These are phyloP conservation scores for Leccinellum albellum DNA, from an alignment of 768 basidiomycete species.

Conservation along the genomic window DNA sequence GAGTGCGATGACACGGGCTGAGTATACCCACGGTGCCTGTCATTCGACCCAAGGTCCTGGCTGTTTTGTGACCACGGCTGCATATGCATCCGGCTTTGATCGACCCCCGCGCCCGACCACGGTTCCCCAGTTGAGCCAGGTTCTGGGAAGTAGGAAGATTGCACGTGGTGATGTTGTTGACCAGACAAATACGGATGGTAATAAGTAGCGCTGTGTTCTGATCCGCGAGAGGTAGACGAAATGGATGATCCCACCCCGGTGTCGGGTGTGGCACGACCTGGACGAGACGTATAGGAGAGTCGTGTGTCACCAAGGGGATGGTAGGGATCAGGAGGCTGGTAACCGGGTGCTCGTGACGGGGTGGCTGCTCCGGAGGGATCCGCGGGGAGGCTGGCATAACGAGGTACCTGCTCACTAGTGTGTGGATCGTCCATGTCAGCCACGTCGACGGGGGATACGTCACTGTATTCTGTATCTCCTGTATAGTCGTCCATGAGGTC, in stretches of 20 bases:
- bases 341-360: constrained; percentile 19
- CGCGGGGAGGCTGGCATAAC: constrained; percentile 20
- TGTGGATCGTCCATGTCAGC: constrained; percentile 23
- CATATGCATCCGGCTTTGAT: constrained; percentile 17
- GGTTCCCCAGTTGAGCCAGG: constrained; percentile 16
- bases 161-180: constrained; percentile 25
- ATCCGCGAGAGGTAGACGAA: constrained; percentile 24
- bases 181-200: constrained; percentile 24
- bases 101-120: constrained; percentile 22
- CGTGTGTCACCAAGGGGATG: constrained; percentile 27
- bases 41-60: constrained; percentile 22
- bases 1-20: constrained; percentile 22
- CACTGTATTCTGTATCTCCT: constrained; percentile 31
- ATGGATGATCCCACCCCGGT: constrained; percentile 13
- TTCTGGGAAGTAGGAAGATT: constrained; percentile 23
- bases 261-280: constrained; percentile 28
- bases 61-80: constrained; percentile 27
- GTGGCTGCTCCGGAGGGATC: constrained; percentile 15
- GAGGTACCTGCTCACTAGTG: constrained; percentile 14
- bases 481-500: constrained; percentile 34
- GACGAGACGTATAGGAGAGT: constrained; percentile 24
- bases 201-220: constrained; percentile 22
- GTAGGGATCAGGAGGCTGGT: constrained; percentile 26
- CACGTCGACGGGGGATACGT: constrained; percentile 39
- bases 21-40: constrained; percentile 31